Base-by-base conservation (phyloP, 106 monocot species). In the Dioscorea dumetorum region DNA sequence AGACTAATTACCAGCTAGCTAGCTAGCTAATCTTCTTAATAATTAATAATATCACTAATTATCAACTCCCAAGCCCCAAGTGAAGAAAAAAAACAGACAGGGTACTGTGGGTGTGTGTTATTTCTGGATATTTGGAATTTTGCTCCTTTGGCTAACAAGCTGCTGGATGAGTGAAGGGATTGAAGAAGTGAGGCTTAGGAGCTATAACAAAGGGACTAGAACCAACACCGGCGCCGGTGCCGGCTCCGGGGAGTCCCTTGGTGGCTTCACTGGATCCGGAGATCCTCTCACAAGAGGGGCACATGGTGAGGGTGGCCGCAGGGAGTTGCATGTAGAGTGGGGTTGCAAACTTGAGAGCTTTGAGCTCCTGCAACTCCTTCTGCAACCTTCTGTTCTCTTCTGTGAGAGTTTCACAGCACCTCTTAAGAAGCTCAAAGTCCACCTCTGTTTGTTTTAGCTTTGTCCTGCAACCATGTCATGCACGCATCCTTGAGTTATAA, bases 401-500 rank as follows among this genome's bases (percentile, higher is more conserved):
- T 11, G 56, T 82, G 58, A 89, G 65, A 23, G 62, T 80, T 71
- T 89, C 80, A 58, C 85, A 89, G 69, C 66, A 82, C 54, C 74
- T 58, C 77, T 75, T 82, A 58, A 89, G 72, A 71, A 70, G 60
- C 57, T 85, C 89, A 24, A 74, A 82, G 73, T 89, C 82, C 22
- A 85, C 79, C 65, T 89, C 84, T 3, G 70, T 84, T 49, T 84
- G 81, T 76, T 82, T 85, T 59, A 85, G 65, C 74, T 85, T 89
- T 4, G 82, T 82, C 77, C 85, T 82, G 68, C 22, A 58, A 41
- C 41, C 41, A 41, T 41, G 41, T 41, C 41, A 41, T 41, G 10
- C 10, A 41, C 6, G 41, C 41, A 41, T 41, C 9, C 41, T 10
- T 41, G 28, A 28, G n/a, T n/a, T n/a, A n/a, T 28, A 1, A 28